Evolutionary conservation across 129 eudicot species (phyloP).

Genomic region (Artemisia tridentata): DNA sequence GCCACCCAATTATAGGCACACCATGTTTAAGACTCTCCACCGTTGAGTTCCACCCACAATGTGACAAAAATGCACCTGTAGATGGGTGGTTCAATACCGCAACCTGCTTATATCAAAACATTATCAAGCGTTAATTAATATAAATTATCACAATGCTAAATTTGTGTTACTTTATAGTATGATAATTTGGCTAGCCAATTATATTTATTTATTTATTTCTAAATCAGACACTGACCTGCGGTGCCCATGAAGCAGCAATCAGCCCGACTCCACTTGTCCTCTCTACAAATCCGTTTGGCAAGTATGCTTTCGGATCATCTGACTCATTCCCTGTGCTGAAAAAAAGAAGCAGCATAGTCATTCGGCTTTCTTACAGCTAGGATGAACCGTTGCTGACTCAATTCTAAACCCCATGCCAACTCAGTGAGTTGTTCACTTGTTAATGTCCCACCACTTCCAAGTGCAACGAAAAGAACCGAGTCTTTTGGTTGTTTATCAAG

Average conservation of each 20-base stretch:
- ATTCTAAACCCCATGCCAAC: conserved; percentile 45
- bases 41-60: too few relatives aligned
- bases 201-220: too few relatives aligned
- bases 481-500: too few relatives aligned
- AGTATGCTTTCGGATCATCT: conserved; percentile 28
- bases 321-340: conserved; percentile 25
- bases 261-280: conserved; percentile 40
- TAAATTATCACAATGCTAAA: too few relatives aligned
- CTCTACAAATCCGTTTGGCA: conserved; percentile 52
- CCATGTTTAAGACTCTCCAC: too few relatives aligned
- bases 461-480: too few relatives aligned
- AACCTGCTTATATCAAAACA: too few relatives aligned
- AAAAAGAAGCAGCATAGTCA: not conserved
- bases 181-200: too few relatives aligned
- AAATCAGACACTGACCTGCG: conserved; percentile 20
- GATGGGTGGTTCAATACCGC: too few relatives aligned
- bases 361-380: conserved; percentile 40
- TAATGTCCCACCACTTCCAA: conserved; percentile 46
- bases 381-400: conserved; percentile 43
- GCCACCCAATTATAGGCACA: conserved; percentile 62
- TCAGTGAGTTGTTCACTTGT: conserved; percentile 43
- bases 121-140: too few relatives aligned
- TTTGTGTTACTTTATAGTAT: too few relatives aligned
- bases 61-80: too few relatives aligned
- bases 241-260: conserved; percentile 55